These are phyloP conservation scores for Ceratobasidium sp. DNA, from an alignment of 1,284 basidiomycete genomes.

Conservation along the genomic window DNA sequence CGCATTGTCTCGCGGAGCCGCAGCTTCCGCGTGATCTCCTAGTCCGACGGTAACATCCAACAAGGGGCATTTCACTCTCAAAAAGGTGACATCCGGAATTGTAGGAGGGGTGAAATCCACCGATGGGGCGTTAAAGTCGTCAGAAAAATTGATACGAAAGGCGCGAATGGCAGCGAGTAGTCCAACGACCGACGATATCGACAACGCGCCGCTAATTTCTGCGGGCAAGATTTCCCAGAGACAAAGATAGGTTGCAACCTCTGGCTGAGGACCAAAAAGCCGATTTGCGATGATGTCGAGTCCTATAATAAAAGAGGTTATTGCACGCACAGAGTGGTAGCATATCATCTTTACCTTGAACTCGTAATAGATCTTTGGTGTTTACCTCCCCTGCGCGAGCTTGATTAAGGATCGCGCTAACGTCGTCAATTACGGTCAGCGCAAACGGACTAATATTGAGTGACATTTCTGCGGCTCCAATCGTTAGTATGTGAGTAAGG, in stretches of 20 bases:
- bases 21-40: background rate
- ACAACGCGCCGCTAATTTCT: conserved; percentile 66
- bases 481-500: background rate
- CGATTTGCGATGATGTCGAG: conserved; percentile 84
- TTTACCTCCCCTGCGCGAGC: conserved; percentile 21
- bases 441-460: conserved; percentile 73
- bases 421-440: conserved; percentile 63
- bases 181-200: conserved; percentile 65
- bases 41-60: conserved; percentile 61
- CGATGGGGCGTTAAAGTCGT: conserved; percentile 83
- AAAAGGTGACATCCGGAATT: conserved; percentile 84
- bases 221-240: conserved; percentile 87
- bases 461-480: conserved; percentile 71
- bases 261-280: conserved; percentile 86
- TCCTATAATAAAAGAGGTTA: conserved; percentile 60
- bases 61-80: conserved; percentile 67
- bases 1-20: background rate
- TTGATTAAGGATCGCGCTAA: conserved; percentile 50
- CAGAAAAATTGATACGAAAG: conserved; percentile 76
- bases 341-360: too few species aligned
- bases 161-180: conserved; percentile 66
- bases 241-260: conserved; percentile 86
- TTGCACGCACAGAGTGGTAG: background rate
- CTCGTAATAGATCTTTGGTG: conserved; percentile 45
- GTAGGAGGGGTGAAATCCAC: conserved; percentile 68